Evolutionary conservation across 2,329 filamentous ascomycete species (phyloP).

Genomic region (Tolypocladium ovalisporum): DNA sequence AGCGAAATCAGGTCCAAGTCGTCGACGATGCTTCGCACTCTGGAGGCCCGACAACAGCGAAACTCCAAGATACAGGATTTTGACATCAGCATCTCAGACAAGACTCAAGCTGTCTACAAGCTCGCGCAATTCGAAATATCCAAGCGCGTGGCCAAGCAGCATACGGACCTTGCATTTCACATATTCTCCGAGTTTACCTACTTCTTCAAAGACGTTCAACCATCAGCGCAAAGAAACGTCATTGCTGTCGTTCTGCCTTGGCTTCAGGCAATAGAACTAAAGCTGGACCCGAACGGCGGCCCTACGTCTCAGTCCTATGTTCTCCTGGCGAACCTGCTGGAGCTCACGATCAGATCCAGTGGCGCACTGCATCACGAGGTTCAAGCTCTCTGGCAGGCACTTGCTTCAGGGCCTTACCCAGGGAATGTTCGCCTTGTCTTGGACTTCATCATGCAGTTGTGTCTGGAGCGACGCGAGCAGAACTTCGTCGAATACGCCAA

Average conservation of each 20-base stretch:
- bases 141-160: slow-evolving; percentile 75
- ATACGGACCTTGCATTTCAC: slow-evolving; percentile 80
- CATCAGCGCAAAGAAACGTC: slow-evolving; percentile 81
- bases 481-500: slow-evolving; percentile 98
- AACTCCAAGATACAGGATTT: slow-evolving; percentile 93
- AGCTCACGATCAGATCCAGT: slow-evolving; percentile 90
- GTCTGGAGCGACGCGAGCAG: slow-evolving; percentile 86
- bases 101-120: slow-evolving; percentile 97
- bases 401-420: slow-evolving; percentile 83
- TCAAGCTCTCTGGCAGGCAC: slow-evolving; percentile 91
- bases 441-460: slow-evolving; percentile 92
- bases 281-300: slow-evolving; percentile 82
- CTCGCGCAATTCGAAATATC: slow-evolving; percentile 95
- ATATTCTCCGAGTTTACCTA: slow-evolving; percentile 93
- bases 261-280: slow-evolving; percentile 89
- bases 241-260: slow-evolving; percentile 90
- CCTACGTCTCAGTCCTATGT: slow-evolving; percentile 91
- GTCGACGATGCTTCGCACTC: slow-evolving; percentile 63
- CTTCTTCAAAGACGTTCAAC: slow-evolving; percentile 80
- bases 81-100: slow-evolving; percentile 96
- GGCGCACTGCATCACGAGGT: slow-evolving; percentile 89
- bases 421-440: slow-evolving; percentile 91
- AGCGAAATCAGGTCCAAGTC: slow-evolving; percentile 85
- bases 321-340: slow-evolving; percentile 84
- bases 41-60: slow-evolving; percentile 68